A percentile compares a stretch with the other conserved stretches of the same genome.
Evolutionary conservation across 192 early-diverging fungal species (phyloP).

Genomic region (Umbelopsis sp.): DNA sequence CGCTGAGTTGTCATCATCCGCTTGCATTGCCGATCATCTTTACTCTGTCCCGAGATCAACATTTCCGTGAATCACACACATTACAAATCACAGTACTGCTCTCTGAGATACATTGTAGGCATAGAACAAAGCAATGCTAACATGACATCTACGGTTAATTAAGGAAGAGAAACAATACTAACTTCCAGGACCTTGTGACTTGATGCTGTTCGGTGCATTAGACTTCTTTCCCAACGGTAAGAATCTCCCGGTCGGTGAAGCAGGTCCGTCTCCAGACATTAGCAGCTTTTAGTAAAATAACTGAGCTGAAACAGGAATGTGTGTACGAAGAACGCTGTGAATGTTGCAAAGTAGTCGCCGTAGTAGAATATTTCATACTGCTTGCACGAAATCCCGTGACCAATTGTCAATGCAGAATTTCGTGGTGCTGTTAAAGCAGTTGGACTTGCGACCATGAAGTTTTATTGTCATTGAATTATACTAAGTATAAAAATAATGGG

Average conservation of each 20-base stretch:
- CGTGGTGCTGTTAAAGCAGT: not conserved
- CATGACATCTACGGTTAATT: not conserved
- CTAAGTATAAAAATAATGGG: too few species aligned
- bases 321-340: not conserved
- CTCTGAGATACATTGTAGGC: not conserved
- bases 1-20: not conserved
- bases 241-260: constrained; percentile 8
- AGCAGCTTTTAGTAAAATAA: constrained; percentile 8
- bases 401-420: not conserved
- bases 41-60: not conserved
- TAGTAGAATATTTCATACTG: not conserved
- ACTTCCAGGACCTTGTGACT: constrained; percentile 20
- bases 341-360: not conserved
- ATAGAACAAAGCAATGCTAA: not conserved
- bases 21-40: not conserved
- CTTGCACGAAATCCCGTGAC: constrained; percentile 13
- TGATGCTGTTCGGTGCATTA: not conserved
- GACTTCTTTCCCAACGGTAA: constrained; percentile 14
- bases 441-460: not conserved
- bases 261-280: constrained; percentile 19
- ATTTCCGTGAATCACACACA: not conserved
- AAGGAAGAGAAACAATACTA: not conserved
- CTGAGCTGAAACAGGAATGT: constrained; percentile 8
- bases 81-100: not conserved
- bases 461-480: too few species aligned